These are phyloP conservation scores for Linnemannia schmuckeri DNA, from an alignment of 192 early-diverging fungal species.

Conservation along the genomic window DNA sequence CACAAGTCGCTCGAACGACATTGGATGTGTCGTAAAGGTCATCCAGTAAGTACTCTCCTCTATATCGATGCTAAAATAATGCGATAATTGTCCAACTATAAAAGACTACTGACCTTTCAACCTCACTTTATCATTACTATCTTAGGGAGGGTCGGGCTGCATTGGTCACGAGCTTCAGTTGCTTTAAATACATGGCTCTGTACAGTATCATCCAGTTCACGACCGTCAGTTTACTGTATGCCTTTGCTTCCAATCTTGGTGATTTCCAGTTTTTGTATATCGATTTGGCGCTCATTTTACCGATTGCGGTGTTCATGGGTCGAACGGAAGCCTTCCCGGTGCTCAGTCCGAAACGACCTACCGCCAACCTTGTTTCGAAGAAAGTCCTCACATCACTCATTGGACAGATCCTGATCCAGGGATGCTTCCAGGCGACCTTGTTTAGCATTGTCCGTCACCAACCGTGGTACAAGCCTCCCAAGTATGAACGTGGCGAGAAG, in stretches of 20 bases:
- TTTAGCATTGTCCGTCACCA: constrained; percentile 82
- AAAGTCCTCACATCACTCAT: constrained; percentile 93
- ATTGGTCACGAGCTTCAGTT: constrained; percentile 96
- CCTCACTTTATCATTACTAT: background rate
- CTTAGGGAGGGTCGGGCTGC: constrained; percentile 93
- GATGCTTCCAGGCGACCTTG: constrained; percentile 81
- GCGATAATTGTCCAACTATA: background rate
- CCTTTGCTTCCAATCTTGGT: constrained; percentile 87
- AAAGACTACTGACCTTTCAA: background rate
- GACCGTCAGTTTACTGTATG: constrained; percentile 92
- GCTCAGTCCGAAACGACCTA: constrained; percentile 86
- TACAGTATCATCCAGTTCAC: constrained; percentile 98
- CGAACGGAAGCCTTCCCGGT: constrained; percentile 83
- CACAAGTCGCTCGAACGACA: constrained; percentile 91
- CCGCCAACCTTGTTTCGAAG: constrained; percentile 90
- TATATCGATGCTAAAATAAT: background rate
- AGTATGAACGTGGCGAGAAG: constrained; percentile 75
- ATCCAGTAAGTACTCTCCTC: constrained; percentile 70
- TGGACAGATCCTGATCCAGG: constrained; percentile 89
- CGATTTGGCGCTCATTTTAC: constrained; percentile 92
- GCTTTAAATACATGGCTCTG: constrained; percentile 99
- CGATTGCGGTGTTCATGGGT: constrained; percentile 91
- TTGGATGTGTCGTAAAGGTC: constrained; percentile 92
- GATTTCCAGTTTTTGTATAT: constrained; percentile 98
- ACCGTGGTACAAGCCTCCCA: constrained; percentile 71